phyloP scores from a whole-genome alignment of 2,329 filamentous ascomycete genomes.

The Verticillium klebahnii region DNA sequence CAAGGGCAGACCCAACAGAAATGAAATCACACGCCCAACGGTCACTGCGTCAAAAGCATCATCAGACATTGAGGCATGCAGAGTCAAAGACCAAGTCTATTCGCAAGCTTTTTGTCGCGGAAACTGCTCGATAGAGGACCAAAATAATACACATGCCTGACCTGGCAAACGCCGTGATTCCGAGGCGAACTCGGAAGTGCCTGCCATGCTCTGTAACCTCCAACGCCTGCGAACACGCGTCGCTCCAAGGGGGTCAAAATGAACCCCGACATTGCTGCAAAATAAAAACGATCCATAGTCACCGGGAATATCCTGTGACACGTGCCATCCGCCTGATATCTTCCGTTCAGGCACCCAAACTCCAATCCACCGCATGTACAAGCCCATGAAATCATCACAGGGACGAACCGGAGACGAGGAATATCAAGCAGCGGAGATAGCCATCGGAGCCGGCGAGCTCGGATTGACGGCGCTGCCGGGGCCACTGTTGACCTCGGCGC shows the following conservation, averaged over 20 bases:
- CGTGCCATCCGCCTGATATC: constrained; percentile 1
- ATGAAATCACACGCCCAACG: neutral
- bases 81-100: neutral
- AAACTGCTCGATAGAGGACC: neutral
- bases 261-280: neutral
- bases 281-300: neutral
- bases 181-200: neutral
- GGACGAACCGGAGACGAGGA: neutral
- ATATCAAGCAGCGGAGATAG: constrained; percentile 35
- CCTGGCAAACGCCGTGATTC: neutral
- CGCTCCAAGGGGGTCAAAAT: neutral
- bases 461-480: constrained; percentile 41
- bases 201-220: neutral
- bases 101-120: neutral
- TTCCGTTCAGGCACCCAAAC: constrained; percentile 5
- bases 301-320: neutral
- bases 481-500: constrained; percentile 49
- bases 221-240: neutral
- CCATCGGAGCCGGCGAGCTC: constrained; percentile 45
- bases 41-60: neutral
- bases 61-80: neutral
- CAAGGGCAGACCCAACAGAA: too few relatives aligned
- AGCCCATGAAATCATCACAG: neutral
- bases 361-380: constrained; percentile 9
- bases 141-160: neutral